Percentiles rank a stretch among this genome's conserved stretches.
phyloP scores from a whole-genome alignment of 345 rosid species.

The Microthlaspi erraticum region DNA sequence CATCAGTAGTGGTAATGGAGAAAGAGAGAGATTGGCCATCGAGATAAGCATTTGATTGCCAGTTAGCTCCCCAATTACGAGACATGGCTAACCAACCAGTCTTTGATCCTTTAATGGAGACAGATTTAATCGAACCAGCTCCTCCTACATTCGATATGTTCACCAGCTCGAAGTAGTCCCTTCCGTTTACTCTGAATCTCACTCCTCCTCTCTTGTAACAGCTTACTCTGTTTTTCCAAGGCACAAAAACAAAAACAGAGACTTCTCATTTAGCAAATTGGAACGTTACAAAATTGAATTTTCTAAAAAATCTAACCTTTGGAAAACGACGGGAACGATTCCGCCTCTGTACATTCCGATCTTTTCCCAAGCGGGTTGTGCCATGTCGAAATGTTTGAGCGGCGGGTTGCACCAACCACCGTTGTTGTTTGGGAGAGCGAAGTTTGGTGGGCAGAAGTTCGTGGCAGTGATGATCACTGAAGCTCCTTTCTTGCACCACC shows the following conservation, averaged over 20 bases:
- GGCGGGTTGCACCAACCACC: slow-evolving; percentile 99
- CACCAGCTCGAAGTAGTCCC: slow-evolving; percentile 87
- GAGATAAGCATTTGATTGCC: slow-evolving; percentile 91
- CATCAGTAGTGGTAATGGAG: slow-evolving; percentile 73
- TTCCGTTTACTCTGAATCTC: slow-evolving; percentile 81
- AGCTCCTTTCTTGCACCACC: slow-evolving; percentile 68
- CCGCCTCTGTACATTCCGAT: slow-evolving; percentile 88
- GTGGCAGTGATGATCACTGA: slow-evolving; percentile 73
- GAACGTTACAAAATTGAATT: background rate
- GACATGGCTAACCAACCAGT: slow-evolving; percentile 85
- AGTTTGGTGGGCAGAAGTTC: slow-evolving; percentile 83
- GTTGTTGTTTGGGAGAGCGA: slow-evolving; percentile 63
- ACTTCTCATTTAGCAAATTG: background rate
- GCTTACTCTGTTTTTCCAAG: slow-evolving; percentile 62
- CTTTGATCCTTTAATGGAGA: slow-evolving; percentile 75
- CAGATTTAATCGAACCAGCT: slow-evolving; percentile 72
- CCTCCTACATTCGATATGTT: slow-evolving; percentile 73
- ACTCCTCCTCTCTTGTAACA: slow-evolving; percentile 87
- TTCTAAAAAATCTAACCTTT: slow-evolving; percentile 53
- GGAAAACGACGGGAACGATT: slow-evolving; percentile 80
- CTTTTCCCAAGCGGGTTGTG: slow-evolving; percentile 91
- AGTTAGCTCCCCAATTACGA: slow-evolving; percentile 93
- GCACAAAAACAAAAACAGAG: background rate
- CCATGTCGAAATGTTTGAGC: slow-evolving; percentile 93
- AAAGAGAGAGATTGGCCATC: slow-evolving; percentile 84